These are phyloP conservation scores for Plasmodium gonderi DNA, from an alignment of 169 alveolate species.

Conservation along the genomic window DNA sequence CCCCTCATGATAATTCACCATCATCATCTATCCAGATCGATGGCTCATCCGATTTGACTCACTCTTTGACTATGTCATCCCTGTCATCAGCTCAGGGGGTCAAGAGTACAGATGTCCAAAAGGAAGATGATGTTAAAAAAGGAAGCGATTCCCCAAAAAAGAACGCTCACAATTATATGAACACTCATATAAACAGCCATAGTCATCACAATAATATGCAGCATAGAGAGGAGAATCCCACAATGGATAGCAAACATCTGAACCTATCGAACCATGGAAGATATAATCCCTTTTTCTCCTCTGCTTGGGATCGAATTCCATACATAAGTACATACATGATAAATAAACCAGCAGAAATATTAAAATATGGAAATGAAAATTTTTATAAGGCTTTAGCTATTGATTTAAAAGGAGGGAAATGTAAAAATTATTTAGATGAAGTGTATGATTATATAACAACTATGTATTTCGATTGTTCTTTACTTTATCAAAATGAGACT, in stretches of 20 bases:
- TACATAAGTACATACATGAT: conserved; percentile 64
- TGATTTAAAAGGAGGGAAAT: conserved; percentile 69
- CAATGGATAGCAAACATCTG: too few species aligned
- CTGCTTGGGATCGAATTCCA: background rate
- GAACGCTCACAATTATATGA: too few species aligned
- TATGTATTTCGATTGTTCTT: conserved; percentile 68
- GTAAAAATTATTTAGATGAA: conserved; percentile 52
- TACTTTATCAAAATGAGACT: conserved; percentile 38
- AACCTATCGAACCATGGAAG: background rate
- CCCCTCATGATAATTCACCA: background rate
- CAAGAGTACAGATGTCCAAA: too few species aligned
- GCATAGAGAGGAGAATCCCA: too few species aligned
- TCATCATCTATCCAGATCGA: background rate
- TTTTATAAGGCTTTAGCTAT: conserved; percentile 69
- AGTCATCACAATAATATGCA: too few species aligned
- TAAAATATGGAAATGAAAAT: conserved; percentile 32
- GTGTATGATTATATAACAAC: conserved; percentile 55
- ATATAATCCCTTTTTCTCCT: conserved; percentile 13
- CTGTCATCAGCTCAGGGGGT: background rate
- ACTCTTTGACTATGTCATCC: background rate
- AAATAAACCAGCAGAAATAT: conserved; percentile 54
- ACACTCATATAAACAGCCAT: too few species aligned
- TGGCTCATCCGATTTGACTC: background rate
- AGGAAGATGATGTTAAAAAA: too few species aligned
- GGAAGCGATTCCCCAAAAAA: too few species aligned